Conservation (phyloP, 352 stramenopile genomes). For the Phytophthora boehmeriae region DNA sequence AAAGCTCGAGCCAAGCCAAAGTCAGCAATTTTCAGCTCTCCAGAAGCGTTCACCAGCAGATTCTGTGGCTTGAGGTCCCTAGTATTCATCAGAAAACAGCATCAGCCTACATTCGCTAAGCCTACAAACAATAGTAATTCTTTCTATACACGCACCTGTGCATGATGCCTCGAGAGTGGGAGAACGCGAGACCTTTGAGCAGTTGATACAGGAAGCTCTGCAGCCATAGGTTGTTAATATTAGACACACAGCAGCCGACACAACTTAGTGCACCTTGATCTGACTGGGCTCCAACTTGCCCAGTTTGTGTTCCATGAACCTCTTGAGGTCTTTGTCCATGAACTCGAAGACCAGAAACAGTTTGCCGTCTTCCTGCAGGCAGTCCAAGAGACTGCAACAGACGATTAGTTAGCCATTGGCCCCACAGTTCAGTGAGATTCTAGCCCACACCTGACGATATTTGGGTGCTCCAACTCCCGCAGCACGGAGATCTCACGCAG, state of each 20-base stretch:
- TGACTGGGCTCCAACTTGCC: conserved; percentile 59
- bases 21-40: conserved; percentile 97
- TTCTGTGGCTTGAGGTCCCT: conserved; percentile 99
- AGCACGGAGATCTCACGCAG: conserved; percentile 98
- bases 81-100: conserved; percentile 1
- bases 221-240: background rate
- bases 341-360: conserved; percentile 99
- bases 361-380: conserved; percentile 94
- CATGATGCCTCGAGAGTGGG: conserved; percentile 88
- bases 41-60: conserved; percentile 94
- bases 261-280: conserved; percentile 67
- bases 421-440: no score
- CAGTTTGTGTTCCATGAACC: conserved; percentile 92
- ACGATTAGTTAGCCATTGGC: no score
- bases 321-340: conserved; percentile 98
- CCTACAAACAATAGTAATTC: background rate
- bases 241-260: background rate
- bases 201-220: conserved; percentile 86
- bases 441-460: conserved; percentile 93
- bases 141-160: conserved; percentile 66
- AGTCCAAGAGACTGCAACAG: conserved; percentile 88
- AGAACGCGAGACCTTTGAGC: conserved; percentile 87
- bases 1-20: conserved; percentile 98
- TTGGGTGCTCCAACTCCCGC: conserved; percentile 97
- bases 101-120: background rate